These are phyloP conservation scores for Metarhizium anisopliae DNA, from an alignment of 2,329 filamentous ascomycete species.

Conservation along the genomic window DNA sequence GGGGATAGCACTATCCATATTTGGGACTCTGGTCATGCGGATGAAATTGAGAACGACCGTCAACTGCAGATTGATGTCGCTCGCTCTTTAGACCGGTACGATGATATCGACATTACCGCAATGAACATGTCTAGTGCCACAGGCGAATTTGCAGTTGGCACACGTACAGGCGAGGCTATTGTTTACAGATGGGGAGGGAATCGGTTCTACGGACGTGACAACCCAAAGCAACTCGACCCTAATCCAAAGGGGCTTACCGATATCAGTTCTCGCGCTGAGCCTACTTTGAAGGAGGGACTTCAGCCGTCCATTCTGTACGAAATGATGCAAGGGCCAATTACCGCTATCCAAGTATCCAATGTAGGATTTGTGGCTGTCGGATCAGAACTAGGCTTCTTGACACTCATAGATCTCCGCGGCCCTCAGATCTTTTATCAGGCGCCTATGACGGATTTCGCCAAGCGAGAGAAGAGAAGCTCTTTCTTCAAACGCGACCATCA, in stretches of 20 bases:
- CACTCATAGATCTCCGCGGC: conserved; percentile 79
- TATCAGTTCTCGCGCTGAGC: conserved; percentile 64
- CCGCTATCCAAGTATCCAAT: conserved; percentile 74
- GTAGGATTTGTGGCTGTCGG: conserved; percentile 86
- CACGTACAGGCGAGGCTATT: conserved; percentile 73
- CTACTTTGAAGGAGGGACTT: conserved; percentile 66
- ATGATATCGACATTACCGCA: conserved; percentile 67
- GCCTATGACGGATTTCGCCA: conserved; percentile 63
- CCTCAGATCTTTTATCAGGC: conserved; percentile 74
- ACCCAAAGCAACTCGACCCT: conserved; percentile 38
- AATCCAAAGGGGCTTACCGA: conserved; percentile 65
- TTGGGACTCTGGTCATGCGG: conserved; percentile 86
- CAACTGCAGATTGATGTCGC: conserved; percentile 82
- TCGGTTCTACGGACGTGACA: conserved; percentile 57
- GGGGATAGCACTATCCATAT: conserved; percentile 85
- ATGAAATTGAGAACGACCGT: conserved; percentile 81
- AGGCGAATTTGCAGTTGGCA: conserved; percentile 77
- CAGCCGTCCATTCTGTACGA: conserved; percentile 74
- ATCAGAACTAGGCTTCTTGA: conserved; percentile 72
- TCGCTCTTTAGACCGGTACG: conserved; percentile 68
- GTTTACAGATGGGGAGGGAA: conserved; percentile 87
- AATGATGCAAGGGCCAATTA: conserved; percentile 74
- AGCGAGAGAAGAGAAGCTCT: conserved; percentile 66
- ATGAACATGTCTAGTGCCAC: conserved; percentile 74
- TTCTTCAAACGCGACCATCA: conserved; percentile 44